Conservation (phyloP, 2,329 filamentous ascomycete species). For the Fusarium nodosum region DNA sequence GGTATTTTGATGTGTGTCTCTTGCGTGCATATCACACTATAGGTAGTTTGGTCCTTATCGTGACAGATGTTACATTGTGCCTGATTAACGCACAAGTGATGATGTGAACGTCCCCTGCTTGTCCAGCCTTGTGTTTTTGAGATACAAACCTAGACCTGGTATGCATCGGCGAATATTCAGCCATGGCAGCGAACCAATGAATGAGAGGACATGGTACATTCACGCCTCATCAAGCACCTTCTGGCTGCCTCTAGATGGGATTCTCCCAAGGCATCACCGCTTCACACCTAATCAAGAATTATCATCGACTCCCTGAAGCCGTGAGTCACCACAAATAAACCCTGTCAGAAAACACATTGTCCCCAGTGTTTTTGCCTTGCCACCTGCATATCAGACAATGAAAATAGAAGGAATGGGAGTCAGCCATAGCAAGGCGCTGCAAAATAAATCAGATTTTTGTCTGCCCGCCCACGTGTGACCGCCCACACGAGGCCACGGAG, state of each 20-base stretch:
- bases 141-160: neutral
- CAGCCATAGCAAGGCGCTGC: constrained; percentile 29
- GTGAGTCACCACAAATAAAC: constrained; percentile 41
- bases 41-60: constrained; percentile 3
- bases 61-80: constrained; percentile 36
- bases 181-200: constrained; percentile 16
- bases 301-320: constrained; percentile 12
- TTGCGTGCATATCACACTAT: constrained; percentile 24
- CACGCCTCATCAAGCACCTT: neutral
- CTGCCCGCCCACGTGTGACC: constrained; percentile 37
- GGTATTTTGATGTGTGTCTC: constrained; percentile 18
- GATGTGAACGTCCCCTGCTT: constrained; percentile 7
- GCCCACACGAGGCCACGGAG: constrained; percentile 33
- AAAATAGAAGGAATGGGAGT: constrained; percentile 22
- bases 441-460: constrained; percentile 13
- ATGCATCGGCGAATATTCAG: neutral
- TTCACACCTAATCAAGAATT: constrained; percentile 14
- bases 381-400: constrained; percentile 33
- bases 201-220: neutral
- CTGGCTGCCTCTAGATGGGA: constrained; percentile 25
- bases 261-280: constrained; percentile 29
- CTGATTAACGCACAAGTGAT: constrained; percentile 40
- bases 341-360: constrained; percentile 21
- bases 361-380: constrained; percentile 38
- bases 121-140: constrained; percentile 5